Evolutionary conservation across 176 grass and related monocot genomes (phyloP), one percentile per base, ranked within the genome.

Genomic region (Hyparrhenia diplandra): DNA sequence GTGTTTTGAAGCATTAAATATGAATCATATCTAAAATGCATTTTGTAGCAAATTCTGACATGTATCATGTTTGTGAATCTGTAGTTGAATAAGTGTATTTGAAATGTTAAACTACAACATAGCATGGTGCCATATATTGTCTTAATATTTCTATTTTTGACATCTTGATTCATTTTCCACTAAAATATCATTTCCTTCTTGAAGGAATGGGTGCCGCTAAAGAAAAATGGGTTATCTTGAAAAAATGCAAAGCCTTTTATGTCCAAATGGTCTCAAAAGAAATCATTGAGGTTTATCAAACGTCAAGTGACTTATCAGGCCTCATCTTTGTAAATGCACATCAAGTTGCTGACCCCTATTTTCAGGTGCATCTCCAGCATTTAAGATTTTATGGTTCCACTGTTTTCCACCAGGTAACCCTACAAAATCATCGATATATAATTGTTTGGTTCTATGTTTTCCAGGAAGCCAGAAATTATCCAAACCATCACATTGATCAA

Each of bases 401-500:
- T 17, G 2, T 9, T 77, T 85, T 11, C 73, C 21, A 73, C 30
- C 61, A 9, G 31, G 0, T n/a, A 51, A 13, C 32, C 31, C 24
- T 46, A 52, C 39, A 34, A 49, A 67, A 57, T 76, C 6, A 61
- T 34, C 23, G n/a, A 76, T 82, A 12, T 86, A 54, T 70, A 82
- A 55, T 61, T 2, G 1, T 64, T n/a, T 61, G 46, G 12, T n/a
- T 69, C 12, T 71, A 41, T 72, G 17, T 79, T 71, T 75, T 94
- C 68, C 49, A 99, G 96, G 90, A 88, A 46, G 90, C 85, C 18
- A 99, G 84, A 89, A 91, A 80, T 65, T 89, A 51, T 95, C 90
- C n/a, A 93, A 93, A 85, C 90, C 92, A 14, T 99, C n/a, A 93
- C 24, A 83, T 99, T 74, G 84, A 99, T 79, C 90, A 93, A 86